These are phyloP conservation scores for Geoglossum glabrum DNA, from an alignment of 495 filamentous ascomycete genomes.

Conservation along the genomic window DNA sequence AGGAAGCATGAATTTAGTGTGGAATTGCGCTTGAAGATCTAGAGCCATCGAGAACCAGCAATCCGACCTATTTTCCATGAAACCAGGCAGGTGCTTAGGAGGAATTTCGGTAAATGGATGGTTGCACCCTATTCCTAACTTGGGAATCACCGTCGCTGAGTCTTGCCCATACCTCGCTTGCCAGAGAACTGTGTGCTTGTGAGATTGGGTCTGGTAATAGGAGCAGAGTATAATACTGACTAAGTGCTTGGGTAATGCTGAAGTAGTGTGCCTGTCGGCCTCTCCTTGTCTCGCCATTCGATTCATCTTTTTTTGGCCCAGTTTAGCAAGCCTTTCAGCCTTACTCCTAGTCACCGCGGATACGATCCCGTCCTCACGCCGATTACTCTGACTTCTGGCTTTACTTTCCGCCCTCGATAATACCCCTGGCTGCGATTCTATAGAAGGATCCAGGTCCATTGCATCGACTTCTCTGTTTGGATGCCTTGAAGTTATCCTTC, in stretches of 20 bases:
- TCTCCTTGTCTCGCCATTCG: constrained; percentile 90
- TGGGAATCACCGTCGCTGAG: constrained; percentile 33
- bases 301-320: constrained; percentile 96
- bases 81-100: too few species aligned
- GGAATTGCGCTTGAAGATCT: too few species aligned
- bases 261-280: constrained; percentile 77
- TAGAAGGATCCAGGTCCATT: constrained; percentile 66
- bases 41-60: too few species aligned
- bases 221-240: constrained; percentile 29
- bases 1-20: too few species aligned
- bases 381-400: constrained; percentile 58
- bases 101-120: too few species aligned
- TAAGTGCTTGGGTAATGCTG: constrained; percentile 74
- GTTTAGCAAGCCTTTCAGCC: constrained; percentile 67
- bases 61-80: too few species aligned
- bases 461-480: constrained; percentile 38
- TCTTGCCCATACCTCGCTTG: constrained; percentile 40
- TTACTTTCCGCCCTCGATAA: constrained; percentile 57
- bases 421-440: constrained; percentile 28
- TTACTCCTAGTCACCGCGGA: constrained; percentile 41
- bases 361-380: constrained; percentile 61
- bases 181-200: constrained; percentile 27
- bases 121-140: too few species aligned
- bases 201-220: constrained; percentile 2
- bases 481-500: constrained; percentile 31